These are phyloP conservation scores for Cercophora samala DNA, from an alignment of 495 filamentous ascomycete species.

Conservation along the genomic window DNA sequence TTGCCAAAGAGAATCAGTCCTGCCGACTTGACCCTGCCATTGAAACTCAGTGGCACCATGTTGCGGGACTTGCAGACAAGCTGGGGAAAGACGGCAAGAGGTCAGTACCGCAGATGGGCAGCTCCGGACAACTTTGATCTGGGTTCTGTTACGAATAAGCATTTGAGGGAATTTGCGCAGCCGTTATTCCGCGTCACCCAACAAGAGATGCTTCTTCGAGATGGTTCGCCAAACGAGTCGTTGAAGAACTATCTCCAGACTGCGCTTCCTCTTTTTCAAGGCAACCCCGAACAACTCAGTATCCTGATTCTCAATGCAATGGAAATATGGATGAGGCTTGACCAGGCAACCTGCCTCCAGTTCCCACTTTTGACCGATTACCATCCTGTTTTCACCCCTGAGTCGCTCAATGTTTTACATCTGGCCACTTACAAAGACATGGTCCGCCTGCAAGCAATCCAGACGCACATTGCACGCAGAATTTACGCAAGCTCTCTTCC, in stretches of 20 bases:
- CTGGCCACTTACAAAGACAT: conserved; percentile 43
- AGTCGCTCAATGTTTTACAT: conserved; percentile 52
- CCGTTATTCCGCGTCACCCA: conserved; percentile 11
- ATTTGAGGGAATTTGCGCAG: conserved; percentile 15
- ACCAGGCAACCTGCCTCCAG: conserved; percentile 29
- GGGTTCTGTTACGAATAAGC: conserved; percentile 12
- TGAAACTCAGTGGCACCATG: conserved; percentile 43
- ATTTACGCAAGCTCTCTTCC: conserved; percentile 14
- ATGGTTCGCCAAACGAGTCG: neutral
- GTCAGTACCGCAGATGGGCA: neutral
- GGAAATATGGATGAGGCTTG: conserved; percentile 45
- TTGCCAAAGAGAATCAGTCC: conserved; percentile 39
- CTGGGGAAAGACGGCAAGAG: neutral
- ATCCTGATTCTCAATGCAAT: conserved; percentile 41
- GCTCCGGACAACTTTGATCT: conserved; percentile 10
- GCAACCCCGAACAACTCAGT: conserved; percentile 46
- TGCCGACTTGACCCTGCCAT: conserved; percentile 35
- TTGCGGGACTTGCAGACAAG: conserved; percentile 3
- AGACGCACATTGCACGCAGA: conserved; percentile 45
- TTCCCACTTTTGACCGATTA: conserved; percentile 39
- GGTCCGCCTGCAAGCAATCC: conserved; percentile 46
- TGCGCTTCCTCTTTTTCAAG: conserved; percentile 41
- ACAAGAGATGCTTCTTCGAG: conserved; percentile 2
- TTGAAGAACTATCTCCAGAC: conserved; percentile 30
- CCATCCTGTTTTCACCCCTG: conserved; percentile 40